These are phyloP conservation scores for Chrysanthemum lavandulifolium DNA, from an alignment of 129 eudicot genomes.

Conservation along the genomic window DNA sequence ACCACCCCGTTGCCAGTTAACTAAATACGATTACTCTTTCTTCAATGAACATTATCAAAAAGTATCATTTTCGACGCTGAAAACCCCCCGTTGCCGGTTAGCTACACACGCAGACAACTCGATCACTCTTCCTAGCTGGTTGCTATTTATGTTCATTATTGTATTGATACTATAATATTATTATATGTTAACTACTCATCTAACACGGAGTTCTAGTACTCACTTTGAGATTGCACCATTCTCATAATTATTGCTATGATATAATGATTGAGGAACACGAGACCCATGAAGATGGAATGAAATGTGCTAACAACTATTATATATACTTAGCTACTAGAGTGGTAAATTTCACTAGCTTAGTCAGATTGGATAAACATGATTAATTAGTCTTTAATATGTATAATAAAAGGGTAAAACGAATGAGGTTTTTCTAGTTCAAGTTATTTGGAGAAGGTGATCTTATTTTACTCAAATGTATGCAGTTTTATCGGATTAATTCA, in stretches of 20 bases:
- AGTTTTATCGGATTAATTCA: too few species aligned
- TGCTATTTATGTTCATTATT: background rate
- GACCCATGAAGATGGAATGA: constrained; percentile 31
- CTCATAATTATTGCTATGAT: constrained; percentile 26
- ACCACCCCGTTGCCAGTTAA: background rate
- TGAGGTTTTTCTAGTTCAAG: too few species aligned
- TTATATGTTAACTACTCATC: constrained; percentile 25
- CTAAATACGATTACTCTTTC: too few species aligned
- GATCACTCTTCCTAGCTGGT: constrained; percentile 6
- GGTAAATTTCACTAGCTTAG: background rate
- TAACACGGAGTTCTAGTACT: constrained; percentile 37
- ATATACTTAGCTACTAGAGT: background rate
- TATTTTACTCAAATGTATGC: too few species aligned
- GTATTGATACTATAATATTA: background rate
- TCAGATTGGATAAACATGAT: too few species aligned
- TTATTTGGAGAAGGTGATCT: too few species aligned
- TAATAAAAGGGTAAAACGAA: too few species aligned
- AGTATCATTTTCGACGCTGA: background rate
- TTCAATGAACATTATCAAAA: background rate
- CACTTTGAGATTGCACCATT: constrained; percentile 25
- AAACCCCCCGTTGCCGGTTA: background rate
- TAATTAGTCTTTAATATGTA: too few species aligned
- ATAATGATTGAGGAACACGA: constrained; percentile 36
- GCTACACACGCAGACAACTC: constrained; percentile 9
- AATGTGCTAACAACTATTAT: constrained; percentile 3